Conservation (phyloP, 345 rosid genomes). For the Citrus trifoliata region DNA sequence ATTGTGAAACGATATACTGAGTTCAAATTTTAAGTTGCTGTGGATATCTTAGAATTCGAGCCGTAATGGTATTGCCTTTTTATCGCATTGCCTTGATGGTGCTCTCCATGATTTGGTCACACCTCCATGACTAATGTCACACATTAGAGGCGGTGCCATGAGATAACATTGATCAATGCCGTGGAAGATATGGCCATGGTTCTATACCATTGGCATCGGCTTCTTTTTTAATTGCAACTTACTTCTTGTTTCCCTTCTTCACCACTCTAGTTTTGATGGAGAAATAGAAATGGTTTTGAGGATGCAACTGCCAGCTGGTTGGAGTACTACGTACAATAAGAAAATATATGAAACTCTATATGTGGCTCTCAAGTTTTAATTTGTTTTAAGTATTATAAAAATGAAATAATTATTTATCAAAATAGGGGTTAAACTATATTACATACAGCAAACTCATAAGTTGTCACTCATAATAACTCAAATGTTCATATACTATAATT, state of each 20-base stretch:
- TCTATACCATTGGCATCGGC: neutral
- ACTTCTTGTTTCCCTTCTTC: neutral
- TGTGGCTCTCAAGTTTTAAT: too few relatives aligned
- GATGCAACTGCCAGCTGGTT: neutral
- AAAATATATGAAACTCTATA: too few relatives aligned
- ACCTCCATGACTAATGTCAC: neutral
- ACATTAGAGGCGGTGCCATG: neutral
- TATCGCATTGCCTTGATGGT: neutral
- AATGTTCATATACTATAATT: too few relatives aligned
- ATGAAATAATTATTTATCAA: too few relatives aligned
- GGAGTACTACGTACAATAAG: too few relatives aligned
- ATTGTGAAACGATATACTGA: neutral
- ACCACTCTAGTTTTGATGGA: neutral
- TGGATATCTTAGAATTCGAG: neutral
- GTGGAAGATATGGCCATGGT: neutral
- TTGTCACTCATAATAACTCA: too few relatives aligned
- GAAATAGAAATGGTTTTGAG: neutral
- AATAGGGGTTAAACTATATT: too few relatives aligned
- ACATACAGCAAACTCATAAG: too few relatives aligned
- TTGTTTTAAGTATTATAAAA: too few relatives aligned
- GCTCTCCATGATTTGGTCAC: neutral
- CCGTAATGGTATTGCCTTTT: neutral
- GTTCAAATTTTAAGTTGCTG: neutral
- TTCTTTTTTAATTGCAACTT: too few relatives aligned
- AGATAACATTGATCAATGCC: neutral